Percentiles rank a stretch among this genome's conserved stretches.
phyloP scores from a whole-genome alignment of 345 rosid species.

The Gossypium herbaceum region DNA sequence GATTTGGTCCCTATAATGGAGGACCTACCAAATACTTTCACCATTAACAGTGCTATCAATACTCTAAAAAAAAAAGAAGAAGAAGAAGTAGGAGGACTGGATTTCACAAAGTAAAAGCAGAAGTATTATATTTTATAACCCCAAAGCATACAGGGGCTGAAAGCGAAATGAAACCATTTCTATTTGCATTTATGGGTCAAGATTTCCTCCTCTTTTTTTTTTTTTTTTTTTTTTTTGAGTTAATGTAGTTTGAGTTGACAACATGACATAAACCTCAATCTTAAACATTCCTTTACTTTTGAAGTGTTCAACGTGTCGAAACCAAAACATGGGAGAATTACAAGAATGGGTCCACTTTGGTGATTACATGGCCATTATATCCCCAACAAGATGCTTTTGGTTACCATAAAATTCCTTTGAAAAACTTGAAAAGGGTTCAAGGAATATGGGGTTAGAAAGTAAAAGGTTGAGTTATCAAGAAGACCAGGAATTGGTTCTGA shows the following conservation, averaged over 20 bases:
- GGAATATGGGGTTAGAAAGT: neutral
- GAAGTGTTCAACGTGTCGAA: conserved; percentile 9
- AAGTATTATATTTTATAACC: too few species aligned
- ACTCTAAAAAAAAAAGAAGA: too few species aligned
- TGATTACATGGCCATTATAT: neutral
- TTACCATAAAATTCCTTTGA: neutral
- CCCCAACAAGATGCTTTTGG: neutral
- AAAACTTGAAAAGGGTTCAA: neutral
- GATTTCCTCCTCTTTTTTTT: neutral
- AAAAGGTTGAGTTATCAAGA: neutral
- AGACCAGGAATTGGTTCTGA: neutral
- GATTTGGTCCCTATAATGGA: too few species aligned
- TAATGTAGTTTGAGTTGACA: neutral
- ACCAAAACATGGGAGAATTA: neutral
- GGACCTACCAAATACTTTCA: too few species aligned
- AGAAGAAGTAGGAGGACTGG: too few species aligned
- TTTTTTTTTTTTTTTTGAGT: neutral
- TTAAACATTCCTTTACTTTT: conserved; percentile 7
- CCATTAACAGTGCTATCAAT: too few species aligned
- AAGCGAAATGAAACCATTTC: too few species aligned
- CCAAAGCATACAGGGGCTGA: too few species aligned
- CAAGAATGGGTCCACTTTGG: neutral
- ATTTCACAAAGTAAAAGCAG: too few species aligned
- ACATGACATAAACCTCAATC: conserved; percentile 6
- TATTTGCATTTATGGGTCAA: neutral